Conservation (phyloP, 139 green algal genomes). For the Desmodesmus armatus region DNA sequence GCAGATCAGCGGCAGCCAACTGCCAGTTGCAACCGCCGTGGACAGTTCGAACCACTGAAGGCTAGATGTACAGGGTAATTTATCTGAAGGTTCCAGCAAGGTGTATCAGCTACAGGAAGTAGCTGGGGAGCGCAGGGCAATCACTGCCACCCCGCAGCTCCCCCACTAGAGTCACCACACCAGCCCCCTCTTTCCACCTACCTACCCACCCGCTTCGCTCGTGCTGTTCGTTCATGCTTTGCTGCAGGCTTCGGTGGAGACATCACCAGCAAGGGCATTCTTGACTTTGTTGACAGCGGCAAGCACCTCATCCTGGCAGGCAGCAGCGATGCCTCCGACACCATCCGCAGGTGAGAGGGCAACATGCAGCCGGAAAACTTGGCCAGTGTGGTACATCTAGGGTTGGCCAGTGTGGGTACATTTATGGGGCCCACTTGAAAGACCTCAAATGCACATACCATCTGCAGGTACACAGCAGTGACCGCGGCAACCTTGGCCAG, state of each 20-base stretch:
- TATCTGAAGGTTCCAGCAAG: no score
- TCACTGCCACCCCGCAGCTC: not conserved
- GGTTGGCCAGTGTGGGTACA: no score
- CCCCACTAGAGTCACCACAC: not conserved
- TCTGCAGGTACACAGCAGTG: no score
- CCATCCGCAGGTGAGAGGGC: constrained; percentile 27
- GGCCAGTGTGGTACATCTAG: no score
- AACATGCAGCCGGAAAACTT: no score
- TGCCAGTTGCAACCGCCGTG: not conserved
- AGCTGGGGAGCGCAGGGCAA: no score
- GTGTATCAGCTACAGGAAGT: no score
- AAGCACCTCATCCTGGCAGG: constrained; percentile 83
- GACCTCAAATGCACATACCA: no score
- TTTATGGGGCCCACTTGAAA: no score
- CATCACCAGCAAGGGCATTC: constrained; percentile 68
- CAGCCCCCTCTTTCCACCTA: not conserved
- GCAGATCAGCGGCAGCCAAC: not conserved
- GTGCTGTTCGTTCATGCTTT: not conserved
- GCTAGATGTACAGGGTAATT: no score
- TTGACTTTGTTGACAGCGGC: constrained; percentile 91
- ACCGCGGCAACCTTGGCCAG: no score
- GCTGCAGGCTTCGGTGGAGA: constrained; percentile 74
- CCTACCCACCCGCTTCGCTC: not conserved
- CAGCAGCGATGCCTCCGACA: constrained; percentile 64
- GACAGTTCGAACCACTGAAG: no score